A percentile compares a stretch with the other conserved stretches of the same genome.
Conservation (phyloP, 2,329 filamentous ascomycete species). For the Beauveria australis region DNA sequence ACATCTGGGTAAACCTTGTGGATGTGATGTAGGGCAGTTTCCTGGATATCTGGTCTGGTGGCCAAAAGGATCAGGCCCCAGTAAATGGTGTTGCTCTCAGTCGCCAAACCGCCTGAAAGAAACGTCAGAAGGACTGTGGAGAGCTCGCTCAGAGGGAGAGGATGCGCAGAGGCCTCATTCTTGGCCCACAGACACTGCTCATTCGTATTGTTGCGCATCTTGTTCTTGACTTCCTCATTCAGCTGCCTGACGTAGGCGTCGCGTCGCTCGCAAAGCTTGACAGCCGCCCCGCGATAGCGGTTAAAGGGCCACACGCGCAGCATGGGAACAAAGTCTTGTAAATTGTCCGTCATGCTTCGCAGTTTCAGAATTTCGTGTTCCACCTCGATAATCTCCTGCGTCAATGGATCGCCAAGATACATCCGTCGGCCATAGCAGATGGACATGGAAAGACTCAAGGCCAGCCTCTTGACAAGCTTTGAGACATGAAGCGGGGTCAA, state of each 20-base stretch:
- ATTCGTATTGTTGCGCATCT: background rate
- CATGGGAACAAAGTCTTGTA: conserved; percentile 3
- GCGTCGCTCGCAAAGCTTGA: background rate
- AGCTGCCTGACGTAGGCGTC: background rate
- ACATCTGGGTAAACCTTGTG: background rate
- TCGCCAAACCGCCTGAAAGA: background rate
- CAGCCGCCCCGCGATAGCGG: background rate
- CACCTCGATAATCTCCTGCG: conserved; percentile 1
- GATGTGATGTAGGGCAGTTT: background rate
- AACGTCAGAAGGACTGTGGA: conserved; percentile 3
- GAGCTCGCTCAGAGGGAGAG: background rate
- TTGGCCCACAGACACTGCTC: background rate
- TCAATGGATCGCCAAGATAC: background rate
- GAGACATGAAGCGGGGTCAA: background rate
- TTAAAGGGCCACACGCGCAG: conserved; percentile 1
- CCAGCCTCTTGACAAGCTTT: background rate
- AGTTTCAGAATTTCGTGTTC: conserved; percentile 3
- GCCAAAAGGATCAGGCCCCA: background rate
- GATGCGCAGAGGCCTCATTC: background rate
- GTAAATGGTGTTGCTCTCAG: background rate
- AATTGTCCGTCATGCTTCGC: conserved; percentile 5
- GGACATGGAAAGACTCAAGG: conserved; percentile 1
- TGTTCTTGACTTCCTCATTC: background rate
- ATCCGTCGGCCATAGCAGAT: conserved; percentile 7
- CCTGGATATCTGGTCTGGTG: background rate